Percentiles rank a stretch among this genome's conserved stretches.
Conservation (phyloP, 148 eudicot species). For the Vaccinium corymbosum region DNA sequence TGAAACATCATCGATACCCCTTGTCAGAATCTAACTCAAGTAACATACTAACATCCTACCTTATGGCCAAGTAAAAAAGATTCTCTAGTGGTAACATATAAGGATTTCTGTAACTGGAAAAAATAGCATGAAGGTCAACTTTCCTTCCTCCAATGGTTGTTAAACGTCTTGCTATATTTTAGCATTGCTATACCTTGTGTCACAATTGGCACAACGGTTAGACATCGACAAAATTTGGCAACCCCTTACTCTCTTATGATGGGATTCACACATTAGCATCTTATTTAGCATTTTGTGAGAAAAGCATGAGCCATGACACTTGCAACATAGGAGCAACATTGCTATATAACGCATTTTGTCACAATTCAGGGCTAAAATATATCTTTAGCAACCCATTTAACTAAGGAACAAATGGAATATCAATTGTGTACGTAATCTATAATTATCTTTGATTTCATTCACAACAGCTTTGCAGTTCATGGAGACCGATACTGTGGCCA, state of each 20-base stretch:
- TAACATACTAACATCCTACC: too few relatives aligned
- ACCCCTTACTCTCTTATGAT: not conserved
- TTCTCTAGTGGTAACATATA: not conserved
- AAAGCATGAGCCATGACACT: not conserved
- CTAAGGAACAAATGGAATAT: not conserved
- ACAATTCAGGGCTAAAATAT: not conserved
- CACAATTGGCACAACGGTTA: not conserved
- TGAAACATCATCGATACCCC: too few relatives aligned
- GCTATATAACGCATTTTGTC: not conserved
- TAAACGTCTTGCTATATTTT: not conserved
- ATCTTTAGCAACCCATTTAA: not conserved
- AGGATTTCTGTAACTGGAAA: not conserved
- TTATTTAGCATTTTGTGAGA: not conserved
- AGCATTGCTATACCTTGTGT: not conserved
- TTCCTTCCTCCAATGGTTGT: not conserved
- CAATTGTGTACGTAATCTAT: not conserved
- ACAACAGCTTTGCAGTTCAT: constrained; percentile 62
- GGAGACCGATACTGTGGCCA: constrained; percentile 57
- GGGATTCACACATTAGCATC: not conserved
- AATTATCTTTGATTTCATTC: constrained; percentile 25
- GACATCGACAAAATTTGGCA: not conserved
- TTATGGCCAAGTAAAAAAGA: not conserved
- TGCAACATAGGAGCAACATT: not conserved
- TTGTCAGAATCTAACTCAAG: too few relatives aligned
- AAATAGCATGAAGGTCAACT: not conserved